phyloP scores from a whole-genome alignment of 2,329 filamentous ascomycete genomes.

The Hortaea sp. region DNA sequence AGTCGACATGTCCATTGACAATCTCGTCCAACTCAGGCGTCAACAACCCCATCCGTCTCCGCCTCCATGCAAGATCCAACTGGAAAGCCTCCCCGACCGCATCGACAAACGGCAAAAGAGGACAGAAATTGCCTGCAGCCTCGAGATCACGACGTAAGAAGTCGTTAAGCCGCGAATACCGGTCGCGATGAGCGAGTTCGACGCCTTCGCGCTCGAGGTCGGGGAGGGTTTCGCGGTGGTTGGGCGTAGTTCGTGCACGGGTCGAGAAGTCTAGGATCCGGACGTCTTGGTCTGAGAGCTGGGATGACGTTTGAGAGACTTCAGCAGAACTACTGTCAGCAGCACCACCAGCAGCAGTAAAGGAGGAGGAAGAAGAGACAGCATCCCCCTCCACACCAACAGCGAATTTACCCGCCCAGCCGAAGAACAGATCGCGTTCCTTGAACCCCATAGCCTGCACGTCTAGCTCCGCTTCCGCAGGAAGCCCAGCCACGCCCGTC shows the following conservation, averaged over 20 bases:
- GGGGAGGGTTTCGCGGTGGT: background rate
- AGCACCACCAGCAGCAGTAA: background rate
- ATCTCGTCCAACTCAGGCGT: background rate
- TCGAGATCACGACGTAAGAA: conserved; percentile 3
- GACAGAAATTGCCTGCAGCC: conserved; percentile 5
- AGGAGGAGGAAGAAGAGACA: background rate
- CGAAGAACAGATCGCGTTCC: conserved; percentile 7
- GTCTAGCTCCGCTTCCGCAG: background rate
- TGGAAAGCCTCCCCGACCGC: conserved; percentile 14
- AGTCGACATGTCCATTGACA: background rate
- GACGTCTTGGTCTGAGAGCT: background rate
- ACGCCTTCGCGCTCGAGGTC: background rate
- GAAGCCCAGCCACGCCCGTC: background rate
- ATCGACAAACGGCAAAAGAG: conserved; percentile 7
- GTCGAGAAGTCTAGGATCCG: background rate
- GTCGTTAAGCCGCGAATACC: background rate
- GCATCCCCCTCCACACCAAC: conserved; percentile 7
- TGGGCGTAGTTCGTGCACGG: background rate
- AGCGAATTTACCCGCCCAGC: conserved; percentile 17
- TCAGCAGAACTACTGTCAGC: background rate
- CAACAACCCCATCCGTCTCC: conserved; percentile 4
- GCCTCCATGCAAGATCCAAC: conserved; percentile 15
- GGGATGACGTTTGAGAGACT: background rate
- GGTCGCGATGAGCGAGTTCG: background rate
- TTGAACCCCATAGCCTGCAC: background rate